These are phyloP conservation scores for Acacia concinna DNA, from an alignment of 331 rosid species.

Conservation along the genomic window DNA sequence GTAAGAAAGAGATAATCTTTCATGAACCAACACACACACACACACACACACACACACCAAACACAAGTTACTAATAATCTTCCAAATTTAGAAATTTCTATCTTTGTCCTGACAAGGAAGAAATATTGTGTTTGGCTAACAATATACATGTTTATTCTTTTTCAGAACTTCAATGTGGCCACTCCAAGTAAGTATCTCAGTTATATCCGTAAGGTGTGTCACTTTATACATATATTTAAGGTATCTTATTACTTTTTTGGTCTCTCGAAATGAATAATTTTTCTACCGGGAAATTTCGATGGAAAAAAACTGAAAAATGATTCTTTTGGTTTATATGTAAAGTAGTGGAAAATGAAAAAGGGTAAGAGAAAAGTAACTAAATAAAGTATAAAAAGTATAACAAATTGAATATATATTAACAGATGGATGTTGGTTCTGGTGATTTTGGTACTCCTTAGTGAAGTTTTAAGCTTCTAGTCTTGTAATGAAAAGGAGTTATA, in stretches of 20 bases:
- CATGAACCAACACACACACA: no score
- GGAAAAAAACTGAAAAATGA: background rate
- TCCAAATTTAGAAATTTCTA: slow-evolving; percentile 11
- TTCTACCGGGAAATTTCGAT: background rate
- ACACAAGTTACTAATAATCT: slow-evolving; percentile 5
- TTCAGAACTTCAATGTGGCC: background rate
- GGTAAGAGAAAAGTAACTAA: background rate
- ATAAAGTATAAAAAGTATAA: background rate
- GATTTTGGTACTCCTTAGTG: background rate
- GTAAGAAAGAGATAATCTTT: slow-evolving; percentile 8
- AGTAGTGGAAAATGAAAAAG: background rate
- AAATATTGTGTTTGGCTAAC: background rate
- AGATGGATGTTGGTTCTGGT: background rate
- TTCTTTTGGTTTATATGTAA: no score
- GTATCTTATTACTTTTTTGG: background rate
- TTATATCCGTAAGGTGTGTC: background rate
- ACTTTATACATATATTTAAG: background rate
- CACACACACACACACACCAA: slow-evolving; percentile 31
- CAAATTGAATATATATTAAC: no score
- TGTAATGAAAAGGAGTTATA: background rate
- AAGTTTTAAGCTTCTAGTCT: background rate
- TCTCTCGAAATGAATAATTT: background rate
- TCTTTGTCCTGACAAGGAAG: background rate
- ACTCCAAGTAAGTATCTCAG: background rate
- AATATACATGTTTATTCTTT: background rate